phyloP scores from a whole-genome alignment of 352 stramenopile species.

The Phytophthora brassicae region DNA sequence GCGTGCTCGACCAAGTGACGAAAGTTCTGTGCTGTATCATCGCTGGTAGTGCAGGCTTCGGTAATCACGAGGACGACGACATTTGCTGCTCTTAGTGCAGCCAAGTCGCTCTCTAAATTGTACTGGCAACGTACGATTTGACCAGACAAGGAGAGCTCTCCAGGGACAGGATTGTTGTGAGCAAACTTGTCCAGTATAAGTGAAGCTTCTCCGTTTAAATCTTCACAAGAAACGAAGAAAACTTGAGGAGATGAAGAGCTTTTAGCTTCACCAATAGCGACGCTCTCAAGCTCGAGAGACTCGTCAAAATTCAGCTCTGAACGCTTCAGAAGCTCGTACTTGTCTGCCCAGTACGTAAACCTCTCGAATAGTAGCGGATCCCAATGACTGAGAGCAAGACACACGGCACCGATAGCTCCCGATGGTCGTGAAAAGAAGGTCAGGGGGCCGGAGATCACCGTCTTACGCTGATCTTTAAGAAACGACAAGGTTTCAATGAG shows the following conservation, averaged over 20 bases:
- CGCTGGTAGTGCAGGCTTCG: slow-evolving; percentile 14
- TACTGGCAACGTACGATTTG: slow-evolving; percentile 16
- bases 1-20: slow-evolving; percentile 42
- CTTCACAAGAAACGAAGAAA: slow-evolving; percentile 24
- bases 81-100: slow-evolving; percentile 17
- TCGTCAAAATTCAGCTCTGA: slow-evolving; percentile 4
- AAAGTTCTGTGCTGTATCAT: slow-evolving; percentile 14
- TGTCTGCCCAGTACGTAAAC: slow-evolving; percentile 17
- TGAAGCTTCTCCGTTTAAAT: slow-evolving; percentile 1
- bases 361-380: slow-evolving; percentile 35
- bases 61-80: slow-evolving; percentile 50
- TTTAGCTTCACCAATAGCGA: neutral
- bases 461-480: slow-evolving; percentile 49
- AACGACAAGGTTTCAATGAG: slow-evolving; percentile 53
- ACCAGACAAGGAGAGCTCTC: slow-evolving; percentile 9
- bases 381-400: slow-evolving; percentile 47
- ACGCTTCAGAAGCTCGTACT: slow-evolving; percentile 25
- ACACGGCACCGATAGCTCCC: slow-evolving; percentile 48
- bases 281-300: neutral
- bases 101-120: slow-evolving; percentile 25
- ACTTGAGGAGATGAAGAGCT: slow-evolving; percentile 7
- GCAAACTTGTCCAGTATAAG: slow-evolving; percentile 14
- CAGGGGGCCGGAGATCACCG: slow-evolving; percentile 38
- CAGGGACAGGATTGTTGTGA: slow-evolving; percentile 7
- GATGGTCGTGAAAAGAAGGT: slow-evolving; percentile 46